A percentile compares a stretch with the other conserved stretches of the same genome.
These are phyloP conservation scores for Chaetoceros tenuissimus DNA, from an alignment of 108 stramenopile species.

Conservation along the genomic window DNA sequence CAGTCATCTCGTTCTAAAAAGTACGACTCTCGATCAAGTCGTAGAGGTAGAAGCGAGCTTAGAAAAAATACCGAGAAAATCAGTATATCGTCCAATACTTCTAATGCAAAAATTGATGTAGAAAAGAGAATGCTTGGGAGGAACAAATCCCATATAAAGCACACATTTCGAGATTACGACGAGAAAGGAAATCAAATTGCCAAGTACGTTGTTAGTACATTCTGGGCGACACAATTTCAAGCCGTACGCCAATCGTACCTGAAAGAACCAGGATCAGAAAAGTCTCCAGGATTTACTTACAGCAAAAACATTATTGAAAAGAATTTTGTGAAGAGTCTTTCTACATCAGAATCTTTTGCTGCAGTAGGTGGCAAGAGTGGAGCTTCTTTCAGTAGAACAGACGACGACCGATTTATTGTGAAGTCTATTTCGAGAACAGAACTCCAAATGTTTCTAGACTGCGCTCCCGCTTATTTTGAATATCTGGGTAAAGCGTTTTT, in stretches of 20 bases:
- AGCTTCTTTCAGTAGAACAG: slow-evolving; percentile 73
- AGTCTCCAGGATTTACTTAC: background rate
- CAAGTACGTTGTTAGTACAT: slow-evolving; percentile 92
- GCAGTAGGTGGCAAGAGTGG: slow-evolving; percentile 93
- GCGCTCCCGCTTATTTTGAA: slow-evolving; percentile 95
- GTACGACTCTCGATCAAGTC: background rate
- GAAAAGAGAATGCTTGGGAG: slow-evolving; percentile 78
- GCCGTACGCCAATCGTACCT: slow-evolving; percentile 86
- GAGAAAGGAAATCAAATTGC: slow-evolving; percentile 80
- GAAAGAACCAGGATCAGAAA: slow-evolving; percentile 15
- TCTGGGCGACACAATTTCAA: slow-evolving; percentile 95
- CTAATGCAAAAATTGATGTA: slow-evolving; percentile 40
- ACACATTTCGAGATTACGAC: slow-evolving; percentile 87
- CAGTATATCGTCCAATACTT: background rate
- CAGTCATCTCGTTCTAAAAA: too few relatives aligned
- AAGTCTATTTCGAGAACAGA: slow-evolving; percentile 92
- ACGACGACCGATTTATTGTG: slow-evolving; percentile 89
- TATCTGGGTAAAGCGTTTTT: slow-evolving; percentile 93
- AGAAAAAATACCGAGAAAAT: slow-evolving; percentile 20
- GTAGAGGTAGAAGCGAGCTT: slow-evolving; percentile 1
- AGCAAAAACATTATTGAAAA: slow-evolving; percentile 25
- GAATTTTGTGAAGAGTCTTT: slow-evolving; percentile 75
- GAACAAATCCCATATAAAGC: slow-evolving; percentile 86
- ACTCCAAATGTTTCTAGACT: slow-evolving; percentile 97
- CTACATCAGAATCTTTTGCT: slow-evolving; percentile 76